phyloP scores from a whole-genome alignment of 164 flowering plant species.

The Chimonanthus salicifolius region DNA sequence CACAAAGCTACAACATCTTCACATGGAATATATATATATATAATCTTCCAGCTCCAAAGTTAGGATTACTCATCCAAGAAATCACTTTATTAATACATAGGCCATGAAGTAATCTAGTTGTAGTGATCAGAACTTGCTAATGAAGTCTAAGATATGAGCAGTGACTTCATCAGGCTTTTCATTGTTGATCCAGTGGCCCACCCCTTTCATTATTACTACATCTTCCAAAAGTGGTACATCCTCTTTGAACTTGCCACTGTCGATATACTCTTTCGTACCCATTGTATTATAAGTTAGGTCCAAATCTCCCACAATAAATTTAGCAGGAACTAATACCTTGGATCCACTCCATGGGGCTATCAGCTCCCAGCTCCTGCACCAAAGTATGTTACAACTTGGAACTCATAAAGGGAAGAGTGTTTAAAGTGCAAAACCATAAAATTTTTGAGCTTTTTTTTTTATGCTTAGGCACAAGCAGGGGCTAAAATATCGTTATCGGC shows the following conservation, averaged over 20 bases:
- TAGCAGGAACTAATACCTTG: conserved; percentile 32
- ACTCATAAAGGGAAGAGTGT: no score
- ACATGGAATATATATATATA: no score
- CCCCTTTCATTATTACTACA: conserved; percentile 10
- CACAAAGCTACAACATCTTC: no score
- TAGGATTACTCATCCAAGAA: background rate
- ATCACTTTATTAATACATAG: background rate
- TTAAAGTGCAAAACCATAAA: no score
- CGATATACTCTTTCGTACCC: conserved; percentile 5
- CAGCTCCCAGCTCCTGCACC: conserved; percentile 47
- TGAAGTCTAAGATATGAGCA: conserved; percentile 7
- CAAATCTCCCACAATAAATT: conserved; percentile 22
- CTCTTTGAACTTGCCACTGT: conserved; percentile 22
- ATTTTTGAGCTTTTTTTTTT: no score
- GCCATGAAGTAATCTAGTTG: background rate
- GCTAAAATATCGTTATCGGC: no score
- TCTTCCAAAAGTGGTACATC: conserved; percentile 14
- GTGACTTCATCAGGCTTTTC: conserved; percentile 12
- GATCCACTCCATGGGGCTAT: conserved; percentile 44
- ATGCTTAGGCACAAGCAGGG: no score
- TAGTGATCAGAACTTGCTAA: conserved; percentile 2
- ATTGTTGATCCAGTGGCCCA: conserved; percentile 11
- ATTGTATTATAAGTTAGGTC: conserved; percentile 25
- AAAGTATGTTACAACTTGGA: no score
- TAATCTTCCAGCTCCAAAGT: no score